Base-by-base conservation (phyloP, 2,329 filamentous ascomycete genomes). In the Dactylellina parvicollis region DNA sequence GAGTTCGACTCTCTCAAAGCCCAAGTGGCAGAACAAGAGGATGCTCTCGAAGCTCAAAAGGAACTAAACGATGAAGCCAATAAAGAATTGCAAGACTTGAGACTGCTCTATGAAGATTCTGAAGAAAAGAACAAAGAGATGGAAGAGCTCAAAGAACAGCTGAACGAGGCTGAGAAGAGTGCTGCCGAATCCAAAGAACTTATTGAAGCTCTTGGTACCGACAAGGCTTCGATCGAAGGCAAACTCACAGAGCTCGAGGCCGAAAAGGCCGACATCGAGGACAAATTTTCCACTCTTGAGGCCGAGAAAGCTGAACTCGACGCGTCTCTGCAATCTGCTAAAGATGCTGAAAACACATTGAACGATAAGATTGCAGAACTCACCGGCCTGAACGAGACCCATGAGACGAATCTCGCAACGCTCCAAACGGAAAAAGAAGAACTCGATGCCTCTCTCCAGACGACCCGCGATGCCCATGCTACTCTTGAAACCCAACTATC, bases 401-500 rank as follows among this genome's bases (percentile, higher is more conserved):
- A 66, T 24, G 50, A 65, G 26, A 20, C 52, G 4, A 46, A 26
- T 32, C 54, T 62, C 5, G 26, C 60, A 3, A 40, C 52, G 16
- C 69, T 73, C 32, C 57, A 34, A 30, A 40, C 20, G 12, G 69
- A 73, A 42, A 73, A 73, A 28, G 69, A 73, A 14, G 69, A 73
- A 9, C 52, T 73, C 10, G 69, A 73, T 24, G 22, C 46, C 7
- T 54, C 69, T 54, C 57, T 73, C 10, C 54, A 61, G 55, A 38
- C 46, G 14, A 56, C 69, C 9, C 69, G 69, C 14, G 69, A 73
- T 44, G 69, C 69, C 26, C 69, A 66, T 50, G 69, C 60, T 24
- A 73, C 69, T 10, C 60, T 73, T 14, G 54, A 73, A 56, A 73
- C 69, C n/a, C 69, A 61, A n/a, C 60, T 73, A 3, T 65, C 69